These are phyloP conservation scores for Candida sp. DNA, from an alignment of 1,139 yeast genomes.

Conservation along the genomic window DNA sequence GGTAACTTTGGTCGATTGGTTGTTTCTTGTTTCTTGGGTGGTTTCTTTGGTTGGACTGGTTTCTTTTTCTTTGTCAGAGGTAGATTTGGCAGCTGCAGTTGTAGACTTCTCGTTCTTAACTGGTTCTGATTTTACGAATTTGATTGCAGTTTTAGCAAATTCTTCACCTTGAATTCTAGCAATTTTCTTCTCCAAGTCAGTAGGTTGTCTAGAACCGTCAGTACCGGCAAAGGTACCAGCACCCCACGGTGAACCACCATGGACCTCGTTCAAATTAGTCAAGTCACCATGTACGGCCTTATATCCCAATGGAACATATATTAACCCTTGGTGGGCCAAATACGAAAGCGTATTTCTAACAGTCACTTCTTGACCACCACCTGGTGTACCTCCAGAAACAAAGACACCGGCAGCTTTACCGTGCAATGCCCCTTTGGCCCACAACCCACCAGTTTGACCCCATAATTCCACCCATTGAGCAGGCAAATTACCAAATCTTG, in stretches of 20 bases:
- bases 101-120: constrained; percentile 5
- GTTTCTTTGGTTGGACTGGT: constrained; percentile 4
- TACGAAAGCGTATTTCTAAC: constrained; percentile 29
- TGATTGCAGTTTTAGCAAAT: constrained; percentile 22
- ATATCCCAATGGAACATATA: constrained; percentile 37
- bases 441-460: constrained; percentile 38
- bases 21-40: constrained; percentile 11
- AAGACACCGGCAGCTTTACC: constrained; percentile 39
- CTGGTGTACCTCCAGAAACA: constrained; percentile 34
- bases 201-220: constrained; percentile 35
- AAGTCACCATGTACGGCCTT: constrained; percentile 18
- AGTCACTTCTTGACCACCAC: constrained; percentile 41
- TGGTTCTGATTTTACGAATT: constrained; percentile 8
- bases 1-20: constrained; percentile 15
- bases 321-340: constrained; percentile 35
- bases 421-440: constrained; percentile 32
- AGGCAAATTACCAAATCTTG: constrained; percentile 37
- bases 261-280: constrained; percentile 28
- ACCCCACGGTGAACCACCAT: constrained; percentile 43
- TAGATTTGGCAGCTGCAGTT: constrained; percentile 3
- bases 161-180: constrained; percentile 32
- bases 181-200: constrained; percentile 29
- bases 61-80: not conserved
- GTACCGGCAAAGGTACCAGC: constrained; percentile 38
- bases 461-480: constrained; percentile 38